Conservation (phyloP, 495 filamentous ascomycete genomes). For the Lasiosphaeriaceae sp. region DNA sequence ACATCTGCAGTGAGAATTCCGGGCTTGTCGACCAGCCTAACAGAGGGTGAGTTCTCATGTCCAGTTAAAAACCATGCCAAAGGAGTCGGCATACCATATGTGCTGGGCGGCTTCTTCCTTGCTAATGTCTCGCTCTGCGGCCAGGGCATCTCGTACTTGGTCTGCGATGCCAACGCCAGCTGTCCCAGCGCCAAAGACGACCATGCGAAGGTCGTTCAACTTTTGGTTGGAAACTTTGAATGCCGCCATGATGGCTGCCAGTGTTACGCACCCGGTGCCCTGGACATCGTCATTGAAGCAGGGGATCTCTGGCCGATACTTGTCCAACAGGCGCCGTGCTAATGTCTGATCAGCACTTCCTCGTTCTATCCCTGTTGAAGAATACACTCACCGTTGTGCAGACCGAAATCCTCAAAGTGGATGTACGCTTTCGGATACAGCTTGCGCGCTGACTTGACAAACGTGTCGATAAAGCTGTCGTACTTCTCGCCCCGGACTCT, state of each 20-base stretch:
- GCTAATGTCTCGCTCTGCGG: constrained; percentile 59
- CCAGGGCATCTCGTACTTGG: constrained; percentile 75
- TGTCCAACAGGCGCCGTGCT: constrained; percentile 66
- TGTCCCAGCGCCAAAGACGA: constrained; percentile 79
- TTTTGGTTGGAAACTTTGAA: constrained; percentile 65
- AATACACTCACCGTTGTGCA: constrained; percentile 42
- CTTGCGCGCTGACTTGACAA: constrained; percentile 62
- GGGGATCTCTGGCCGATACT: constrained; percentile 63
- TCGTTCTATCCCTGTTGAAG: not conserved
- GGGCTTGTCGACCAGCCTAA: constrained; percentile 79
- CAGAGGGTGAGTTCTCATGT: not conserved
- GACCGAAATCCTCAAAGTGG: constrained; percentile 69
- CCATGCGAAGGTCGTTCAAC: constrained; percentile 61
- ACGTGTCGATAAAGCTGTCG: constrained; percentile 71
- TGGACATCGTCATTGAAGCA: constrained; percentile 95
- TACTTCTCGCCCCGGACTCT: constrained; percentile 70
- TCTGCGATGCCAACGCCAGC: constrained; percentile 88
- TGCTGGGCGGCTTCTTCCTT: constrained; percentile 75
- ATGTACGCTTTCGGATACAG: constrained; percentile 78
- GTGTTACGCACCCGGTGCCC: constrained; percentile 81
- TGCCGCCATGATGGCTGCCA: constrained; percentile 74
- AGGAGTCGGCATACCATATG: constrained; percentile 58
- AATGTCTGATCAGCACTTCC: not conserved
- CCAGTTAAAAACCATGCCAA: not conserved
- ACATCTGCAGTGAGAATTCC: constrained; percentile 64